Evolutionary conservation across 495 filamentous ascomycete species (phyloP).

Genomic region (Eremomyces bilateralis): DNA sequence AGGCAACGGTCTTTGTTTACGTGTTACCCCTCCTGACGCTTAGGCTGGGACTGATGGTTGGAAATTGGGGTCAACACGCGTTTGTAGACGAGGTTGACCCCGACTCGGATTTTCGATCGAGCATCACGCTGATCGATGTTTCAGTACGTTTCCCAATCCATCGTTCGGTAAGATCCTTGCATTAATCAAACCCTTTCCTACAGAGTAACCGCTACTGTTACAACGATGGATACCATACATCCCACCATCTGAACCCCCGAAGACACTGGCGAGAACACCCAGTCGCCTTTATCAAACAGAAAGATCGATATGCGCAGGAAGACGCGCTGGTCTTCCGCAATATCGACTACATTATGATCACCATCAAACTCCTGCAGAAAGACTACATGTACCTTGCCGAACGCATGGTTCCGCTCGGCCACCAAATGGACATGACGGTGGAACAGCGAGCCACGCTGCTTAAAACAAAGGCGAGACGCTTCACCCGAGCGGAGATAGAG

Average conservation of each 20-base stretch:
- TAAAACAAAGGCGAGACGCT: conserved; percentile 34
- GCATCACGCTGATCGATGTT: conserved; percentile 53
- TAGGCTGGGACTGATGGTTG: conserved; percentile 45
- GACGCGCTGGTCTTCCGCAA: conserved; percentile 47
- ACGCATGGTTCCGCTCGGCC: conserved; percentile 45
- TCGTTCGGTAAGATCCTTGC: no score
- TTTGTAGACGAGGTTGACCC: conserved; percentile 48
- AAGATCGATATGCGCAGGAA: conserved; percentile 33
- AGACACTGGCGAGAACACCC: conserved; percentile 60
- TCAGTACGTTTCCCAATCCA: conserved; percentile 27
- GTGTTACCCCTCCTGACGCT: conserved; percentile 36
- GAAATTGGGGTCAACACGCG: conserved; percentile 60
- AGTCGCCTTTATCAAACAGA: conserved; percentile 38
- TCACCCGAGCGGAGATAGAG: conserved; percentile 34
- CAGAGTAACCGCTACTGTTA: conserved; percentile 52
- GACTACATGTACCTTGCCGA: conserved; percentile 40
- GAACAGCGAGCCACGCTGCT: conserved; percentile 40
- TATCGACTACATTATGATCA: conserved; percentile 51
- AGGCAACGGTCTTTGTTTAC: conserved; percentile 35
- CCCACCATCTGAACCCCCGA: conserved; percentile 50
- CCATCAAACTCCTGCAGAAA: conserved; percentile 33
- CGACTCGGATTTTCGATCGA: conserved; percentile 44
- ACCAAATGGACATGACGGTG: conserved; percentile 38
- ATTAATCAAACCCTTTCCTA: conserved; percentile 1
- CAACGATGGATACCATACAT: conserved; percentile 63